These are phyloP conservation scores for Arabidopsis thaliana DNA, from an alignment of 345 rosid species.

Conservation along the genomic window DNA sequence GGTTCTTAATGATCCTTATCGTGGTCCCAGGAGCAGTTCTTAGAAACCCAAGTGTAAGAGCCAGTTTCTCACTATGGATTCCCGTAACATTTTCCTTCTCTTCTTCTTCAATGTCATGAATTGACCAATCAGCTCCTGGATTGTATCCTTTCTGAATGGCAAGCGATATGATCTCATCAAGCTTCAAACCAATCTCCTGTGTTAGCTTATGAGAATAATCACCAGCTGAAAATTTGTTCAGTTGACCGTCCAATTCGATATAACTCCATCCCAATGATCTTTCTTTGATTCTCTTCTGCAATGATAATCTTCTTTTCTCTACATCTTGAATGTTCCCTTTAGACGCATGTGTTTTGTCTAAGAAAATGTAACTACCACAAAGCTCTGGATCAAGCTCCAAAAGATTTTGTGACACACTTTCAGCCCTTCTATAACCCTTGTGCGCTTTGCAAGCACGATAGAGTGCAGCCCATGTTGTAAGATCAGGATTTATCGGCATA, in stretches of 20 bases:
- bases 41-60: slow-evolving; percentile 65
- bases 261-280: slow-evolving; percentile 64
- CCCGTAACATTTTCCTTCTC: slow-evolving; percentile 63
- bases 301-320: slow-evolving; percentile 46
- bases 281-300: slow-evolving; percentile 44
- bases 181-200: slow-evolving; percentile 51
- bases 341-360: slow-evolving; percentile 57
- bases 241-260: slow-evolving; percentile 54
- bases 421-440: slow-evolving; percentile 51
- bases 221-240: slow-evolving; percentile 63
- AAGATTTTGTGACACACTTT: slow-evolving; percentile 53
- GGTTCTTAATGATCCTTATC: slow-evolving; percentile 67
- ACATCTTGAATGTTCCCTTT: slow-evolving; percentile 54
- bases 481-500: slow-evolving; percentile 66
- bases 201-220: slow-evolving; percentile 49
- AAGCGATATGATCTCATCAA: slow-evolving; percentile 52
- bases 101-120: slow-evolving; percentile 70
- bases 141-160: slow-evolving; percentile 55
- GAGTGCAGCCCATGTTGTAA: slow-evolving; percentile 64
- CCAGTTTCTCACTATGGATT: slow-evolving; percentile 71
- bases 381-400: slow-evolving; percentile 61
- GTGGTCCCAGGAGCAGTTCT: slow-evolving; percentile 46
- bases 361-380: slow-evolving; percentile 56
- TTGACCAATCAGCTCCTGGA: slow-evolving; percentile 66
- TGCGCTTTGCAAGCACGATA: slow-evolving; percentile 65